phyloP scores from a whole-genome alignment of 768 basidiomycete species.

The Trametes elegans region DNA sequence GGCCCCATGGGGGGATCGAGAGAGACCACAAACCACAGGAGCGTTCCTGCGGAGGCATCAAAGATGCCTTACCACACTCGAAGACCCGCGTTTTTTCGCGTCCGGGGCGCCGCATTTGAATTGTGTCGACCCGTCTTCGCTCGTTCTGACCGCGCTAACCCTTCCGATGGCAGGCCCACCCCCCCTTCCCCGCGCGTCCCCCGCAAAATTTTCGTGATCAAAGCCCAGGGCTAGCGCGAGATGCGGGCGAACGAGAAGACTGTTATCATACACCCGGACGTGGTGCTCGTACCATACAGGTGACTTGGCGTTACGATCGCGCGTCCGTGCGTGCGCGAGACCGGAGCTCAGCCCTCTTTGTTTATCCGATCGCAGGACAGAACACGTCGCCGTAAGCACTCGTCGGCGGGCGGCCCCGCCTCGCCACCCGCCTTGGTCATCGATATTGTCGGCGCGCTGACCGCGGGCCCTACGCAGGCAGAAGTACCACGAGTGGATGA shows the following conservation, averaged over 20 bases:
- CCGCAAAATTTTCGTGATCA: neutral
- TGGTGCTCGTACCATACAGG: constrained; percentile 82
- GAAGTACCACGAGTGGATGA: constrained; percentile 93
- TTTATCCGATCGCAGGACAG: constrained; percentile 27
- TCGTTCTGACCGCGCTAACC: neutral
- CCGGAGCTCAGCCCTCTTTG: neutral
- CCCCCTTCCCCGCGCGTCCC: neutral
- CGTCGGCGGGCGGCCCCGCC: neutral
- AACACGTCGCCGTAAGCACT: constrained; percentile 39
- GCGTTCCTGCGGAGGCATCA: neutral
- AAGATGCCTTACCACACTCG: neutral
- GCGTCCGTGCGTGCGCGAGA: neutral
- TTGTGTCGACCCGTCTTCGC: neutral
- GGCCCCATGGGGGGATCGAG: constrained; percentile 16
- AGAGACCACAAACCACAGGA: neutral
- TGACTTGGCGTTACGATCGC: constrained; percentile 29
- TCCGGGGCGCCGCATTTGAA: neutral
- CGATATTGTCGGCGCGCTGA: neutral
- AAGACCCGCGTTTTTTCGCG: neutral
- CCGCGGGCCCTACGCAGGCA: constrained; percentile 28
- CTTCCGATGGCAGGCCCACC: neutral
- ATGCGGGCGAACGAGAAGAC: constrained; percentile 72
- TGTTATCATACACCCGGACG: constrained; percentile 60
- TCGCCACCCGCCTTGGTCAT: neutral
- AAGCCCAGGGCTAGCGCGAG: neutral